phyloP scores from a whole-genome alignment of 2,329 filamentous ascomycete genomes.

The Huntiella savannae region DNA sequence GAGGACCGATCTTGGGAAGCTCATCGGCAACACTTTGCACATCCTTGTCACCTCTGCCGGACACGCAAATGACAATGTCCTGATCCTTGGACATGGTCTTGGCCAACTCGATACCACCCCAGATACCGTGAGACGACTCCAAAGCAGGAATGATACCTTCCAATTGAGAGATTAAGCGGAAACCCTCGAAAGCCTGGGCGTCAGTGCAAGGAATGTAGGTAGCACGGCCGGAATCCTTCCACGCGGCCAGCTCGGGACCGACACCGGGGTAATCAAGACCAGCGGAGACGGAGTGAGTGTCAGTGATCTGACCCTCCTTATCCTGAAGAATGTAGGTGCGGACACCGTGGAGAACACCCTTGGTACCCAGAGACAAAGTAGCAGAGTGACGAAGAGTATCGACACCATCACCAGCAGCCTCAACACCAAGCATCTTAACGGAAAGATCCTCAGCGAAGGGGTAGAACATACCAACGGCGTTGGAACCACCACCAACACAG shows the following conservation, averaged over 20 bases:
- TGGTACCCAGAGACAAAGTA: conserved; percentile 67
- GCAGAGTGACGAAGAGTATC: conserved; percentile 74
- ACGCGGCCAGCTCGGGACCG: conserved; percentile 73
- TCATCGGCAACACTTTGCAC: conserved; percentile 96
- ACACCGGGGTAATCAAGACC: conserved; percentile 96
- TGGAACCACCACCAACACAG: conserved; percentile 88
- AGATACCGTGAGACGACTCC: conserved; percentile 85
- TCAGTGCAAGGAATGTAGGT: conserved; percentile 85
- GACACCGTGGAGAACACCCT: conserved; percentile 89
- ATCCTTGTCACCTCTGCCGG: conserved; percentile 91
- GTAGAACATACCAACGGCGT: conserved; percentile 96
- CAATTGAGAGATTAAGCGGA: conserved; percentile 64
- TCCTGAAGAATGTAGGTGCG: conserved; percentile 91
- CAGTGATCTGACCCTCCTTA: conserved; percentile 75
- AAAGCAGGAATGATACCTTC: conserved; percentile 96
- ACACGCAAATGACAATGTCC: conserved; percentile 85
- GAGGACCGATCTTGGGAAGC: conserved; percentile 67
- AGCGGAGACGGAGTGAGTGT: conserved; percentile 92
- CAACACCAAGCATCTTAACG: conserved; percentile 81
- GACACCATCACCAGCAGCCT: conserved; percentile 84
- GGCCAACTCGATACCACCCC: conserved; percentile 69
- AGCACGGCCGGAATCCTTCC: conserved; percentile 81
- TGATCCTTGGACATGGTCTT: conserved; percentile 80
- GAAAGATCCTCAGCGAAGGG: conserved; percentile 72
- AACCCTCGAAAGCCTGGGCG: conserved; percentile 71